phyloP scores from a whole-genome alignment of 208 protist genomes.

The Trypanosoma conorhini region DNA sequence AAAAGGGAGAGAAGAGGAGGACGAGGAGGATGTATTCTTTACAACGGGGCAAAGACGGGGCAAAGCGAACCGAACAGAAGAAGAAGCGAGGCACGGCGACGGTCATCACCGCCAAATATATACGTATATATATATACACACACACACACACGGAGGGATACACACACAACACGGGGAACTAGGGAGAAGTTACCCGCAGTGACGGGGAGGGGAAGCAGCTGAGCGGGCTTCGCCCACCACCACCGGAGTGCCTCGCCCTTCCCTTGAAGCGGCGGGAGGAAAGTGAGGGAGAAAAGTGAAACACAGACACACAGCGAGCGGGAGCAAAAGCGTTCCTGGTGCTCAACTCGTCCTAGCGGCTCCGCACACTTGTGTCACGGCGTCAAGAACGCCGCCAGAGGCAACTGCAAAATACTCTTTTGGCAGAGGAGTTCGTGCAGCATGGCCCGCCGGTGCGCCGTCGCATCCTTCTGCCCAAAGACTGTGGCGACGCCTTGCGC shows the following conservation, averaged over 20 bases:
- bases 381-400: conserved; percentile 14
- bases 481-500: conserved; percentile 52
- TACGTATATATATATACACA: not conserved
- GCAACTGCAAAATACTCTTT: conserved; percentile 51
- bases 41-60: not conserved
- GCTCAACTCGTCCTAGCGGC: not conserved
- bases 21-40: not conserved
- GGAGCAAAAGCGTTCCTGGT: not conserved
- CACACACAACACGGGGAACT: not conserved
- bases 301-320: too few relatives aligned
- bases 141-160: conserved; percentile 38
- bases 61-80: not conserved
- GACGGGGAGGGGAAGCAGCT: too few relatives aligned
- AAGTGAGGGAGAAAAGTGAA: too few relatives aligned
- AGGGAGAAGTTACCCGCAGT: too few relatives aligned
- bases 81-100: not conserved
- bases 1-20: not conserved
- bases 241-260: too few relatives aligned
- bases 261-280: too few relatives aligned
- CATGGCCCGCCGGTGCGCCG: conserved; percentile 51
- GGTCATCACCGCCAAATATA: not conserved
- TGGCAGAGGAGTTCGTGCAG: conserved; percentile 56
- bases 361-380: conserved; percentile 2
- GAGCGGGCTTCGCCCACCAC: too few relatives aligned
- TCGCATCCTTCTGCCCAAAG: conserved; percentile 55